Conservation (phyloP, 1,284 basidiomycete species). For the Ceratobasidium sp. region DNA sequence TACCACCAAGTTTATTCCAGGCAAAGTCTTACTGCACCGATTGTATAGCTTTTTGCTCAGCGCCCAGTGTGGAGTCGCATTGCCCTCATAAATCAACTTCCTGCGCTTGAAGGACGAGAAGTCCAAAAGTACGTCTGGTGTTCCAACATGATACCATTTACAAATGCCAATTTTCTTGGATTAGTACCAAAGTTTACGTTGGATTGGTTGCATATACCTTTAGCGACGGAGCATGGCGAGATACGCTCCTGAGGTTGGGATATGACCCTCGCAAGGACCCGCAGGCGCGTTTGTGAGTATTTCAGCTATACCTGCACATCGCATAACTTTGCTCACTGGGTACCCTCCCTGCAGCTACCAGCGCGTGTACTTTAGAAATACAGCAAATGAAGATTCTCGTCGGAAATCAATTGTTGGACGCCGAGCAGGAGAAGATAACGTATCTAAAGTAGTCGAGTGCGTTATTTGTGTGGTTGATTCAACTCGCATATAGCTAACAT, state of each 20-base stretch:
- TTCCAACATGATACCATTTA: conserved; percentile 23
- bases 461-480: conserved; percentile 45
- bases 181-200: conserved; percentile 75
- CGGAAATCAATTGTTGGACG: conserved; percentile 35
- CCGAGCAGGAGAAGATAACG: neutral
- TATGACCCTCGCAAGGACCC: conserved; percentile 87
- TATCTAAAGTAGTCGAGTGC: conserved; percentile 26
- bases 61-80: conserved; percentile 91
- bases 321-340: neutral
- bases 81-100: conserved; percentile 85
- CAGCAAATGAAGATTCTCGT: conserved; percentile 36
- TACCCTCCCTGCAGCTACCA: conserved; percentile 48
- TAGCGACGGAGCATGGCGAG: conserved; percentile 93
- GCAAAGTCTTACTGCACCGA: conserved; percentile 10
- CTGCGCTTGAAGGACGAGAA: conserved; percentile 71
- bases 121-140: conserved; percentile 69
- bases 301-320: neutral
- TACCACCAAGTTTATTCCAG: conserved; percentile 22
- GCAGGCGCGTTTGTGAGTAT: conserved; percentile 74
- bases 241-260: conserved; percentile 85
- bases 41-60: conserved; percentile 67
- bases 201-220: conserved; percentile 86
- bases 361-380: conserved; percentile 46
- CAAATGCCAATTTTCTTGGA: conserved; percentile 2
- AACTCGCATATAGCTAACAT: conserved; percentile 32